A percentile compares a stretch with the other conserved stretches of the same genome.
phyloP scores from a whole-genome alignment of 1,284 basidiomycete genomes.

The Boletellus sp. region DNA sequence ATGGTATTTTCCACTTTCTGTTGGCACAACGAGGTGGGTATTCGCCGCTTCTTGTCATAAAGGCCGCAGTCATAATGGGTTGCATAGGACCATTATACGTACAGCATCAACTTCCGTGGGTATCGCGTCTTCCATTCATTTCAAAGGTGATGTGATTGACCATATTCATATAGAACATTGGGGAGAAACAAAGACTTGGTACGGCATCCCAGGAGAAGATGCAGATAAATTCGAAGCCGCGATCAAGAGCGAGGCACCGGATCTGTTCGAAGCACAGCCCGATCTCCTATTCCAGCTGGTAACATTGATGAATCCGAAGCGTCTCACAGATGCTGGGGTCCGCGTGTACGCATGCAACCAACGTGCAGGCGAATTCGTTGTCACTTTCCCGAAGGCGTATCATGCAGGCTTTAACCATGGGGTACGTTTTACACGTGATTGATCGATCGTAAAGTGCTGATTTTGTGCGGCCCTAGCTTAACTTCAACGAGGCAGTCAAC shows the following conservation, averaged over 20 bases:
- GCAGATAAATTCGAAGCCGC: constrained; percentile 96
- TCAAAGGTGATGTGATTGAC: constrained; percentile 17
- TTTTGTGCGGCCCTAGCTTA: constrained; percentile 58
- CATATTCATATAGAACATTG: constrained; percentile 77
- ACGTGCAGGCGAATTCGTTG: constrained; percentile 94
- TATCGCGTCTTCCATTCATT: constrained; percentile 22
- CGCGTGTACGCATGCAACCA: constrained; percentile 94
- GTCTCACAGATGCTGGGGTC: constrained; percentile 86
- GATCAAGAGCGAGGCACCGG: constrained; percentile 92
- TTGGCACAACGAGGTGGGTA: constrained; percentile 94
- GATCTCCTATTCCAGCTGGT: constrained; percentile 97
- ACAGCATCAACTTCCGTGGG: constrained; percentile 92
- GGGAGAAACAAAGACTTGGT: constrained; percentile 99
- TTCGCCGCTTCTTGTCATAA: constrained; percentile 17
- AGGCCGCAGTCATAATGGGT: constrained; percentile 19
- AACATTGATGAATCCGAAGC: constrained; percentile 95
- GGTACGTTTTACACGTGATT: constrained; percentile 48
- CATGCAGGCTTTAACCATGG: constrained; percentile 99
- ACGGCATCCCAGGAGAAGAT: constrained; percentile 92
- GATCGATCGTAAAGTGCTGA: constrained; percentile 20
- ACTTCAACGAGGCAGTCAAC: constrained; percentile 99
- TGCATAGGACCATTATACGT: constrained; percentile 91
- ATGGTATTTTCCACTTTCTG: constrained; percentile 99
- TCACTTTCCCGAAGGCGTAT: constrained; percentile 98
- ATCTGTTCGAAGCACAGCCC: constrained; percentile 97